Evolutionary conservation across 2,329 filamentous ascomycete species (phyloP), one percentile per base, ranked within the genome.

Genomic region (Fusarium domesticum): DNA sequence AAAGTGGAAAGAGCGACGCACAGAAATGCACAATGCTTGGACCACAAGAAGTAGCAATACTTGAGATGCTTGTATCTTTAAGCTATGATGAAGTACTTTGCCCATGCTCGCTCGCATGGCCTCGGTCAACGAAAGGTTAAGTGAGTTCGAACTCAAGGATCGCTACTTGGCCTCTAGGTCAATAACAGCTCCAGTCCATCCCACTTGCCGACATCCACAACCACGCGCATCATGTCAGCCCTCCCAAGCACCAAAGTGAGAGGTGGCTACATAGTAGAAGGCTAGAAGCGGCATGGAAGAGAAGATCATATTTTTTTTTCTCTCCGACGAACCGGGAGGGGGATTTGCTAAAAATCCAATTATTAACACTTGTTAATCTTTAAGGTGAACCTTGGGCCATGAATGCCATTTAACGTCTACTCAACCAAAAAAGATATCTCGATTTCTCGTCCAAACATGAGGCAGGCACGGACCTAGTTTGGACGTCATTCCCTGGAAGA

Each of bases 191-290:
- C 34, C 39, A 57, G 43, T 32, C 23, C 37, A 48, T 46, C 40
- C 43, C 40, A 50, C 51, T 47, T 51, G 41, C 36, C 43, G 39
- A 47, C 39, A 47, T 48, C 46, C 36, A 39, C 39, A 51, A 19
- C 23, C 40, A 44, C 45, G 39, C 37, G 20, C 18, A 35, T 18
- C 31, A 16, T 18, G n/a, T n/a, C 31, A 14, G 23, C 23, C 10
- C 23, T 28, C 14, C 23, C 25, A 14, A 7, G 25, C 25, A 7
- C 25, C 14, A 28, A 14, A 7, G 25, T 28, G 25, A 14, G 25
- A 7, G 14, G 25, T 7, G 14, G 15, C 8, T 8, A 33, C 8
- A n/a, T 33, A 18, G 31, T 15, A 33, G 5, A 16, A 18, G 31
- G n/a, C 31, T 28, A 28, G 23, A 28, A 28, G 31, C n/a, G 15